Evolutionary conservation across 78 protist species (phyloP).

Genomic region (Dictyostelium firmibasis): DNA sequence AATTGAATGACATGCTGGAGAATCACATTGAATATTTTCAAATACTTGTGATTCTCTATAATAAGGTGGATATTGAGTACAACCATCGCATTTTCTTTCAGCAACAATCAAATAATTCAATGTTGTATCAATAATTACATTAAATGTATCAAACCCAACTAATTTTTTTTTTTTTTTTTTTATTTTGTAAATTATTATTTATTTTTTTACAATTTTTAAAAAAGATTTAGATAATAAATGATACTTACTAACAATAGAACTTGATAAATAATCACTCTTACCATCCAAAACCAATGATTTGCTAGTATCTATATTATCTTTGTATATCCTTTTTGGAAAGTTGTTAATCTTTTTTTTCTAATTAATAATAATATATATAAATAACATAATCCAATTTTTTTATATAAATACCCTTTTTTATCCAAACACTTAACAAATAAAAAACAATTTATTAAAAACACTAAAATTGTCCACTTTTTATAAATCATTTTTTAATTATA

Average conservation of each 20-base stretch:
- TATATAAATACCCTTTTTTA: neutral
- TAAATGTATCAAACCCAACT: slow-evolving; percentile 20
- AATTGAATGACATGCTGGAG: slow-evolving; percentile 31
- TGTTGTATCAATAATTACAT: slow-evolving; percentile 38
- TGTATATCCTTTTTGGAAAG: neutral
- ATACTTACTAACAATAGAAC: neutral
- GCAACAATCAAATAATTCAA: slow-evolving; percentile 39
- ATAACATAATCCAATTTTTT: too few species aligned
- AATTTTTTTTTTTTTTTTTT: neutral
- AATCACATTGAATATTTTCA: slow-evolving; percentile 59
- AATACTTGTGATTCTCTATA: slow-evolving; percentile 21
- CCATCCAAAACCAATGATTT: slow-evolving; percentile 33
- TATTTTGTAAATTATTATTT: neutral
- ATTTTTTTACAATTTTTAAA: neutral
- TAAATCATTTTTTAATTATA: neutral
- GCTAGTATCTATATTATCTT: neutral
- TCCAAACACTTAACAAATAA: neutral
- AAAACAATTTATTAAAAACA: neutral
- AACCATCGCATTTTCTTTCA: slow-evolving; percentile 61
- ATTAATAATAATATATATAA: too few species aligned
- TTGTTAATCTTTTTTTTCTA: too few species aligned
- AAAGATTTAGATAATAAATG: neutral
- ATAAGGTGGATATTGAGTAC: slow-evolving; percentile 69
- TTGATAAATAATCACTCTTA: slow-evolving; percentile 12
- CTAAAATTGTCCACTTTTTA: neutral